A percentile compares a stretch with the other conserved stretches of the same genome.
These are phyloP conservation scores for Camelina laxa DNA, from an alignment of 345 rosid species.

Conservation along the genomic window DNA sequence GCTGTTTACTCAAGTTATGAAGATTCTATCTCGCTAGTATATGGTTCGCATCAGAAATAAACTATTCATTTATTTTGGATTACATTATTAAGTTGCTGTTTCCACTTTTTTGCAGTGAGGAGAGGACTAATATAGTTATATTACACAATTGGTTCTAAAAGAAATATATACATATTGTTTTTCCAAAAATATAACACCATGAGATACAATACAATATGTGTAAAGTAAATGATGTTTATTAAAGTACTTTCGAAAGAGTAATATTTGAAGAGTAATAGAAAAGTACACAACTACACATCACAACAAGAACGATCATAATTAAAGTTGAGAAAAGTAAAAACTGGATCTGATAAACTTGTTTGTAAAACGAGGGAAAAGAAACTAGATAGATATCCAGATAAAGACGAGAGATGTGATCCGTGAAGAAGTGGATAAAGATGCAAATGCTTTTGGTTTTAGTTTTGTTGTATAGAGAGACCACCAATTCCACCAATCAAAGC, in stretches of 20 bases:
- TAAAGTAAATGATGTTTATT: neutral
- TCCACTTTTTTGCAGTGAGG: neutral
- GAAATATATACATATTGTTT: neutral
- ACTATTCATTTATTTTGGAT: no score
- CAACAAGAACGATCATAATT: constrained; percentile 14
- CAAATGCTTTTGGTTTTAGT: constrained; percentile 24
- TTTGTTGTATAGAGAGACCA: constrained; percentile 26
- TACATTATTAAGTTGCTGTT: neutral
- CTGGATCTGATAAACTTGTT: constrained; percentile 23
- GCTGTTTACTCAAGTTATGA: no score
- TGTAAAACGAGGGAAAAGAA: constrained; percentile 8
- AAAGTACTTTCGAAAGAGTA: neutral
- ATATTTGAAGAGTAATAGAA: neutral
- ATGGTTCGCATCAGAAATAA: no score
- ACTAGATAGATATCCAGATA: constrained; percentile 23
- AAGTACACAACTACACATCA: constrained; percentile 3
- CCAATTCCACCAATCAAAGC: constrained; percentile 36
- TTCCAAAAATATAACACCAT: neutral
- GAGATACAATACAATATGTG: neutral
- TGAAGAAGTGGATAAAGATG: constrained; percentile 42
- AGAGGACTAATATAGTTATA: no score
- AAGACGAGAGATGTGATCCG: constrained; percentile 31
- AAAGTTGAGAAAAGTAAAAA: constrained; percentile 34
- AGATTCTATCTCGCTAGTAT: no score
- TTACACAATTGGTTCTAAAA: no score